Base-by-base conservation (phyloP, 176 grass and related monocot species). In the Paspalum vaginatum region DNA sequence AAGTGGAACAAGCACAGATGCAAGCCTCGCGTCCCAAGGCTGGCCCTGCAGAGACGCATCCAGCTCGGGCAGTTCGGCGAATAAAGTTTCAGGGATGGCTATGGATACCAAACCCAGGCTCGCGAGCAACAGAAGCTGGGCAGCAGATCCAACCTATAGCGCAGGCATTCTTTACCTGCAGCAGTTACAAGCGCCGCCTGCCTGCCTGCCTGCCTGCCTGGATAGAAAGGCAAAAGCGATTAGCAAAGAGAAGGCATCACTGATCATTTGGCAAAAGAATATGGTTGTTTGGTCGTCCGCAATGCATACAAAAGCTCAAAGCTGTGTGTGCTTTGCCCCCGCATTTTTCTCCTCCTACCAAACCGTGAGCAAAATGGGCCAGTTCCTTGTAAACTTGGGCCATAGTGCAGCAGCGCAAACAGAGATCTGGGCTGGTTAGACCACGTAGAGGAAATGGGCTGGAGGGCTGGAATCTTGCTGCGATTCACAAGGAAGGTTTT, bases 11-110 rank as follows among this genome's bases (percentile, higher is more conserved):
- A 22, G 11, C 64, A 50, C 39, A 50, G 77, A 64, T 89, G 77
- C 77, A 68, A 81, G 25, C 70, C 71, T 81, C 63, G 21, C 47
- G 47, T 57, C 70, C 38, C 70, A 49, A 37, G 77, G 24, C 70
- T 58, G 71, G 71, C 65, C 57, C 78, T 49, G 57, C 41, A 42
- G 77, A 65, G 43, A 65, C 82, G 37, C 20, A 81, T 50, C 40
- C 12, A 21, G 1, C 24, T 38, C 39, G 21, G 52, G 70, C 39
- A 57, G 4, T 55, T 70, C 6, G 5, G 20, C 65, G 76, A 76
- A 89, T 85, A 81, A 89, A 87, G 62, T 5, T 53, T 57, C 54
- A 74, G 41, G 20, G 38, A 22, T 17, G 32, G 32, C 32, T 32
- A 32, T 32, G 32, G 32, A 32, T 32, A 32, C 32, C 32, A 32